Evolutionary conservation across 768 basidiomycete species (phyloP), one percentile per base, ranked within the genome.

Genomic region (Rhodosporidiobolus sp.): DNA sequence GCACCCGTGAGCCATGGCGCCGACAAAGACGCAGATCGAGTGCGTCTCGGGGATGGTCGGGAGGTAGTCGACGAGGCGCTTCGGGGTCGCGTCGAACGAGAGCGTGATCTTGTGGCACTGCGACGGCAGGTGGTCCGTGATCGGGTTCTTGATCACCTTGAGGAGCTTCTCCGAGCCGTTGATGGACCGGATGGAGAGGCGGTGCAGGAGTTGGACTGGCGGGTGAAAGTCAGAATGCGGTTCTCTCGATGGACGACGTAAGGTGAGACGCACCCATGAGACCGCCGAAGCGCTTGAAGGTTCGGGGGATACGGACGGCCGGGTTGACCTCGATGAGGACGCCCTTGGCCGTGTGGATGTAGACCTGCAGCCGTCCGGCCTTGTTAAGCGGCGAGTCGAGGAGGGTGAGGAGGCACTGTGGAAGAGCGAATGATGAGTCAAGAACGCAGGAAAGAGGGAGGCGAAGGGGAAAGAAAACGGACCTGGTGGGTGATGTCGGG

Each of bases 401-500:
- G 12, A 99, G 85, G 0, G 96, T 99, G 76, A 99, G 83, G 19
- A 99, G 87, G 79, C 96, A 99, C 93, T 98, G 77, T 14, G 28
- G 17, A 28, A 30, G 52, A 38, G 46, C 55, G 45, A 54, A 49
- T 1, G 30, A n/a, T 5, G 45, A 48, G 43, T 63, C 17, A 66
- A 48, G 9, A 9, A 7, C 30, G n/a, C 45, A 9, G 35, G 35
- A 57, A 45, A 22, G 12, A 26, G 63, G 48, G 30, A 49, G 38
- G 60, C 57, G 49, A 32, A 26, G n/a, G 57, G 45, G 61, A 49
- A 2, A 6, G 28, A 5, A 26, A 35, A 80, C 86, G 62, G 69
- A 92, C 94, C 87, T 97, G 96, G 80, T 99, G 96, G 0, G 96
- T 98, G 79, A 98, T 98, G 82, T 98, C 96, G 4, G 96, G 96